A percentile compares a stretch with the other conserved stretches of the same genome.
phyloP scores from a whole-genome alignment of 106 monocot species.

The Acorus calamus region DNA sequence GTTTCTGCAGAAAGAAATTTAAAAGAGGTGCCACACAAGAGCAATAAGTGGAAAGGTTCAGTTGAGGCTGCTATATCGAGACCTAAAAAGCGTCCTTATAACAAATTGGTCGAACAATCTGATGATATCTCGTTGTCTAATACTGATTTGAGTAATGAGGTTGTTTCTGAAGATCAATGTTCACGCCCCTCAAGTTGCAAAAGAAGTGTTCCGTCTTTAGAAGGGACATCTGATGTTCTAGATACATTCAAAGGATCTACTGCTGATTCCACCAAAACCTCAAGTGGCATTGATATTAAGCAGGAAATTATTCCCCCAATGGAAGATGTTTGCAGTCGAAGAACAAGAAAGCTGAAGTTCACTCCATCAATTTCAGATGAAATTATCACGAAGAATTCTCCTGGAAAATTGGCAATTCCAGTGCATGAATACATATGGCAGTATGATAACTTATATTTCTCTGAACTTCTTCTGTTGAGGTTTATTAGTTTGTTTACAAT shows the following conservation, averaged over 20 bases:
- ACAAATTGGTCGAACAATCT: conserved; percentile 17
- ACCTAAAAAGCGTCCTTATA: conserved; percentile 8
- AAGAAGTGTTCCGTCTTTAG: conserved; percentile 3
- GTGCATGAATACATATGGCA: conserved; percentile 67
- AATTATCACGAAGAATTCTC: conserved; percentile 1
- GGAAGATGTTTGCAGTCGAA: conserved; percentile 8
- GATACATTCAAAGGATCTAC: conserved; percentile 7
- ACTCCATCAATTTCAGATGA: conserved; percentile 15
- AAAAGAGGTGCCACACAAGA: conserved; percentile 15
- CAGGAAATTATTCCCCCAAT: conserved; percentile 3
- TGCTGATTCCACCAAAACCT: conserved; percentile 9
- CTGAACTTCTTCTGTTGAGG: conserved; percentile 1
- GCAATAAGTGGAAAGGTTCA: conserved; percentile 53
- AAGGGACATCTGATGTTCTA: conserved; percentile 13
- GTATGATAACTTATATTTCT: conserved; percentile 38
- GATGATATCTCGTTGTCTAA: conserved; percentile 6
- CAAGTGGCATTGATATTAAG: conserved; percentile 1
- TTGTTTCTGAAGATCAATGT: conserved; percentile 9
- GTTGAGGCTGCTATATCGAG: conserved; percentile 24
- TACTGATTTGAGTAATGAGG: conserved; percentile 2
- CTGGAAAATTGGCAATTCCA: conserved; percentile 34
- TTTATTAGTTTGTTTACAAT: not conserved
- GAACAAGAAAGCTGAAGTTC: conserved; percentile 2
- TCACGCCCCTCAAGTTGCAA: conserved; percentile 4
- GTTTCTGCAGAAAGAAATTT: conserved; percentile 34